Percentiles rank a stretch among this genome's conserved stretches.
phyloP scores from a whole-genome alignment of 2,329 filamentous ascomycete genomes.

The Penicillium concentricum region DNA sequence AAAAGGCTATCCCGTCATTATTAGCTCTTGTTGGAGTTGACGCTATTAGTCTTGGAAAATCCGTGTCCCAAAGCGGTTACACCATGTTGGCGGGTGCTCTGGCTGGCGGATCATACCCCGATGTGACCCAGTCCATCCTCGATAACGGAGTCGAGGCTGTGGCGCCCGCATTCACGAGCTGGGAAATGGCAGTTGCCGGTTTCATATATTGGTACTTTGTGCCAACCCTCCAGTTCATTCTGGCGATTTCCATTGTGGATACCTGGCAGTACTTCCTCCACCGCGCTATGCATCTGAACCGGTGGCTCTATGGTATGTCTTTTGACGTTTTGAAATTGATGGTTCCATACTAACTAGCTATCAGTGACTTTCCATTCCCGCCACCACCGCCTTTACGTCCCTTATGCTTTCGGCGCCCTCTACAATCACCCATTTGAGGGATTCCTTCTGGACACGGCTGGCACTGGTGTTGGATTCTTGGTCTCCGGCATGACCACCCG shows the following conservation, averaged over 20 bases:
- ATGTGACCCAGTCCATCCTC: slow-evolving; percentile 59
- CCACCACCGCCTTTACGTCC: slow-evolving; percentile 95
- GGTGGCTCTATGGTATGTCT: slow-evolving; percentile 86
- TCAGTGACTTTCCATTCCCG: slow-evolving; percentile 85
- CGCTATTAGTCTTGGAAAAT: slow-evolving; percentile 71
- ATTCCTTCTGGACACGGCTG: slow-evolving; percentile 87
- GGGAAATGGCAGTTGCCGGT: slow-evolving; percentile 76
- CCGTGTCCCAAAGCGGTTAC: slow-evolving; percentile 63
- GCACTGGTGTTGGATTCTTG: slow-evolving; percentile 81
- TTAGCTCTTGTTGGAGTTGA: slow-evolving; percentile 75
- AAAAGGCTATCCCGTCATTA: slow-evolving; percentile 72
- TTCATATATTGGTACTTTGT: slow-evolving; percentile 76
- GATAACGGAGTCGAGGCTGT: slow-evolving; percentile 49
- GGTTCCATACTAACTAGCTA: slow-evolving; percentile 10
- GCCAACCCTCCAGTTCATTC: slow-evolving; percentile 72
- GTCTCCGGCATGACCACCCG: slow-evolving; percentile 77
- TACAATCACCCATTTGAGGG: slow-evolving; percentile 97
- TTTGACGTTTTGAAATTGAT: background rate
- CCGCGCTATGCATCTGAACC: slow-evolving; percentile 95
- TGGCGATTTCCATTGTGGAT: slow-evolving; percentile 77
- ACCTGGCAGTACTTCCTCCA: slow-evolving; percentile 99
- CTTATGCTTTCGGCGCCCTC: slow-evolving; percentile 92
- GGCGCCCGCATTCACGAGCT: slow-evolving; percentile 73
- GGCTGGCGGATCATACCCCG: slow-evolving; percentile 78
- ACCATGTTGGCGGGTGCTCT: slow-evolving; percentile 73